A percentile compares a stretch with the other conserved stretches of the same genome.
These are phyloP conservation scores for Gentiana dahurica DNA, from an alignment of 257 asterid genomes.

Conservation along the genomic window DNA sequence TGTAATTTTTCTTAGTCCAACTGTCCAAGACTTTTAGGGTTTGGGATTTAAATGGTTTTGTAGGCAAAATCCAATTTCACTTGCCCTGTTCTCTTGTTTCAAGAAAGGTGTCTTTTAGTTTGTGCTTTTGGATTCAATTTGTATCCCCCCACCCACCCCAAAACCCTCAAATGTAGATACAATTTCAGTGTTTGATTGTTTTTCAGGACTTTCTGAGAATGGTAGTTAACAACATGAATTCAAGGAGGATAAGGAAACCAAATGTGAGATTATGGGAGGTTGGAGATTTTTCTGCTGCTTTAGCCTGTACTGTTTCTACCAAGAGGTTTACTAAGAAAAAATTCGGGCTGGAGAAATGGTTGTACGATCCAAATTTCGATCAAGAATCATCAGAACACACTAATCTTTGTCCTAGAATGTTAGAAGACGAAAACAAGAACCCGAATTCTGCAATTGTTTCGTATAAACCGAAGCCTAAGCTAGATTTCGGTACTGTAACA, in stretches of 20 bases:
- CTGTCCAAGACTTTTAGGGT: neutral
- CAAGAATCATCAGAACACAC: slow-evolving; percentile 3
- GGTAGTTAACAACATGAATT: slow-evolving; percentile 13
- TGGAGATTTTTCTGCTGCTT: slow-evolving; percentile 24
- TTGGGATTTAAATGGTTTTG: neutral
- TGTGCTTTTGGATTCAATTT: too few species aligned
- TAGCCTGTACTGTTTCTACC: slow-evolving; percentile 13
- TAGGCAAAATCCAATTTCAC: neutral
- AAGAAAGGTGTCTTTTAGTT: neutral
- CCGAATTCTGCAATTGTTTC: slow-evolving; percentile 3
- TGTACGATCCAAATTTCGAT: neutral
- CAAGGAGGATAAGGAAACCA: slow-evolving; percentile 18
- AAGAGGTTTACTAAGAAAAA: slow-evolving; percentile 4
- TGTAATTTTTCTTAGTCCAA: neutral
- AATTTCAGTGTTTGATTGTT: too few species aligned
- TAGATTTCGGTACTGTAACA: slow-evolving; percentile 9
- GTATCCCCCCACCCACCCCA: too few species aligned
- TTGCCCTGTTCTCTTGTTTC: neutral
- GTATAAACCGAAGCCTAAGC: neutral
- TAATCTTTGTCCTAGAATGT: neutral
- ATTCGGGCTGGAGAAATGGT: slow-evolving; percentile 5
- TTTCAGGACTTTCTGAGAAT: slow-evolving; percentile 4
- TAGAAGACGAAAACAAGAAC: slow-evolving; percentile 6
- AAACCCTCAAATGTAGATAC: too few species aligned
- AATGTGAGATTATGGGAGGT: slow-evolving; percentile 20